Base-by-base conservation (phyloP, 805 yeast genomes). In the Pichia paraexigua region DNA sequence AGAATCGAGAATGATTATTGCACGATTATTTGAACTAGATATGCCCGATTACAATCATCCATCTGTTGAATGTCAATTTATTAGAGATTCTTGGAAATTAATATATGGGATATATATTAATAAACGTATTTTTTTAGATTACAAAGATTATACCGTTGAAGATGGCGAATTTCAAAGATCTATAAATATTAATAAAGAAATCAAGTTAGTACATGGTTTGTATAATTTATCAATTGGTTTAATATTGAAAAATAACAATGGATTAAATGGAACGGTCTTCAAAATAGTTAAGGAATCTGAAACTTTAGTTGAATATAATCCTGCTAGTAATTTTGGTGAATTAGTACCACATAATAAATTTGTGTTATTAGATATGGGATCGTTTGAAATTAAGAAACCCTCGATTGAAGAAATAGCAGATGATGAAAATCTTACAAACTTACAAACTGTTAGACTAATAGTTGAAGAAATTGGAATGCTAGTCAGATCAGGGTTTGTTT, bases 181-280 rank as follows among this genome's bases (percentile, higher is more conserved):
- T 28, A 66, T 77, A 18, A 75, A 77, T 20, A 77, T 74, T 53
- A 57, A 66, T 15, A 78, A 77, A 53, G 61, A 66, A 1, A 59
- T 78, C 8, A 72, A 76, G 70, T 60, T 79, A 21, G 63, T 78
- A 1, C 75, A 78, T 0, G 83, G 80, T 4, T 59, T 61, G 15
- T 79, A 79, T 60, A 78, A 78, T 55, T 60, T 78, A 28, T 72
- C 78, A 43, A 71, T 78, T 47, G 83, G 80, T 0, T 60, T 79
- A 25, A 75, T 78, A 8, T 66, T 79, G n/a, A 76, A 77, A 48
- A 74, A 75, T 53, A 79, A 78, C 1, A 67, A 71, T 48, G 86
- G 86, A 0, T 62, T 82, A 27, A 85, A 84, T 2, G 79, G 84
- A 17, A 77, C 82, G 18, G 73, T 74, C 56, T 80, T 81, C 56